Percentiles rank a stretch among this genome's conserved stretches.
These are phyloP conservation scores for Solanum ahanhuiri DNA, from an alignment of 257 asterid genomes.

Conservation along the genomic window DNA sequence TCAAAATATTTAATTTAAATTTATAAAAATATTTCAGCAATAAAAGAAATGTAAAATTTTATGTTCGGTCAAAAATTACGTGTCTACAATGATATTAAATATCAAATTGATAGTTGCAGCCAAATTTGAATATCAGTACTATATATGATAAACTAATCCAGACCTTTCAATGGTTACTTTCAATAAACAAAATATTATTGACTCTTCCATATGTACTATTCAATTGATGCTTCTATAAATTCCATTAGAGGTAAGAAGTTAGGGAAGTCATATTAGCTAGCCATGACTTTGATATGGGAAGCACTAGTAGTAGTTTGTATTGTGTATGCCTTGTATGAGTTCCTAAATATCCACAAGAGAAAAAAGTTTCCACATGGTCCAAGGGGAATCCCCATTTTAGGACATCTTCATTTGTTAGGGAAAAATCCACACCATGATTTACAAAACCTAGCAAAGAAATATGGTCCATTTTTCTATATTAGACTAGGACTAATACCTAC, in stretches of 20 bases:
- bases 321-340: neutral
- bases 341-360: neutral
- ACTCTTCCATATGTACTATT: neutral
- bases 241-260: neutral
- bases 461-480: slow-evolving; percentile 16
- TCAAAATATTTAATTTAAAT: no score
- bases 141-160: neutral
- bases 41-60: no score
- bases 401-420: slow-evolving; percentile 9
- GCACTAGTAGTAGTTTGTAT: neutral
- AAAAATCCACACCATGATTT: slow-evolving; percentile 11
- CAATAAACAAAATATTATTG: no score
- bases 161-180: neutral
- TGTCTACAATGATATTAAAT: no score
- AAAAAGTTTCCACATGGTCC: slow-evolving; percentile 18
- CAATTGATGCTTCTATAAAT: neutral
- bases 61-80: no score
- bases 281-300: slow-evolving; percentile 3
- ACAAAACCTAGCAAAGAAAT: slow-evolving; percentile 2
- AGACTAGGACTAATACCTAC: slow-evolving; percentile 11
- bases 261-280: neutral
- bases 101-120: no score
- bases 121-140: no score
- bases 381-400: neutral
- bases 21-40: no score